Evolutionary conservation across 768 basidiomycete genomes (phyloP), one percentile per base, ranked within the genome.

Genomic region (Leccinum subtestaceum): DNA sequence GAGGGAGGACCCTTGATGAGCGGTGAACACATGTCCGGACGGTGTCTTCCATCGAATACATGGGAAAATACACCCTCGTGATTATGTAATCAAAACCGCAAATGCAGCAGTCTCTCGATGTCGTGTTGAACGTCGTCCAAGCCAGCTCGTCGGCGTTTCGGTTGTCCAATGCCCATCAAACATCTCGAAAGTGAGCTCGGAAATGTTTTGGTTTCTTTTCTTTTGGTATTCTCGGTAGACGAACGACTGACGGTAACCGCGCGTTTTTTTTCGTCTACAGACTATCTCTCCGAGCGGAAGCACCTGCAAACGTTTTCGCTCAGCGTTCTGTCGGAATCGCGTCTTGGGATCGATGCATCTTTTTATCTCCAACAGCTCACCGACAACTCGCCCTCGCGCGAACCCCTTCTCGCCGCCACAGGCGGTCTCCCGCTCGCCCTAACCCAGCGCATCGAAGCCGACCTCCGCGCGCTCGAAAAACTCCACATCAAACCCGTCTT

Each of bases 401-500:
- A 99, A 78, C 90, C 95, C 13, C 84, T 98, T 34, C 84, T 98
- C 12, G 91, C 95, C 0, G 95, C 96, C 1, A 96, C 95, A 2
- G 97, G 97, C 19, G 97, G 97, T 40, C 83, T 95, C 17, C 97
- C 96, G 1, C 82, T 98, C 58, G 89, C 93, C 50, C 82, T 99
- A 56, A 88, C 87, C 23, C 81, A 83, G 65, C 88, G 92, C 63
- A 93, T 99, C 72, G 95, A 98, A 76, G 80, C 86, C 40, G 95
- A 99, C 79, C 80, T 98, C 49, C 89, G 95, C 51, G 79, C 84
- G 13, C 87, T 98, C 70, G 95, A 97, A 80, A 89, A 88, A 75
- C 79, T 91, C 34, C 87, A 84, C 64, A 98, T 99, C 81, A 97
- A 96, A 72, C 97, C 97, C 21, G 93, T 99, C n/a, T 96, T 99